These are phyloP conservation scores for Platismatia glauca DNA, from an alignment of 495 filamentous ascomycete genomes.

Conservation along the genomic window DNA sequence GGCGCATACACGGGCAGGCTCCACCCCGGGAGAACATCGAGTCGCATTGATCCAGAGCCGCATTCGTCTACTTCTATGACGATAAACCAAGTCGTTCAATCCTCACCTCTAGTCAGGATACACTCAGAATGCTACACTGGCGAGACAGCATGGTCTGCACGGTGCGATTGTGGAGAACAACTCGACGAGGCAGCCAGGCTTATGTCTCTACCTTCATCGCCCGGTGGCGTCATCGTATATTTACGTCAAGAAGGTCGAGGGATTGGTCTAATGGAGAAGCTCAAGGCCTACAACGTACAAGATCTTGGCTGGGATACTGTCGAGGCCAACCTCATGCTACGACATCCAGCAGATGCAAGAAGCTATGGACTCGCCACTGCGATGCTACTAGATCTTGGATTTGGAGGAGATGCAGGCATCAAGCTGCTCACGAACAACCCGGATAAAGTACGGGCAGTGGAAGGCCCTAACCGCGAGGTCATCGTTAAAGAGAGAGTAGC, in stretches of 20 bases:
- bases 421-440: slow-evolving; percentile 94
- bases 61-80: slow-evolving; percentile 15
- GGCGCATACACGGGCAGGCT: slow-evolving; percentile 86
- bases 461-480: slow-evolving; percentile 80
- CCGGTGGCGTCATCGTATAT: slow-evolving; percentile 88
- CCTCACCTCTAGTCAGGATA: slow-evolving; percentile 73
- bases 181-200: slow-evolving; percentile 90
- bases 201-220: slow-evolving; percentile 69
- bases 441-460: slow-evolving; percentile 90
- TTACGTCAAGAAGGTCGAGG: slow-evolving; percentile 92
- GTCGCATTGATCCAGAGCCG: slow-evolving; percentile 40
- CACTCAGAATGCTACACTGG: slow-evolving; percentile 99
- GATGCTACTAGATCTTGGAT: slow-evolving; percentile 78
- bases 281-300: slow-evolving; percentile 97
- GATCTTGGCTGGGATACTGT: slow-evolving; percentile 93
- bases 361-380: slow-evolving; percentile 93
- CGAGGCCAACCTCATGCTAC: slow-evolving; percentile 82
- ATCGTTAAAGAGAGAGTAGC: slow-evolving; percentile 81
- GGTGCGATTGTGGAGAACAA: slow-evolving; percentile 97
- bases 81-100: slow-evolving; percentile 12
- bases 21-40: slow-evolving; percentile 74
- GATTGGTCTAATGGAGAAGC: slow-evolving; percentile 87
- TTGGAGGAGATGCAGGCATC: slow-evolving; percentile 59
- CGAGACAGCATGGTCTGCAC: slow-evolving; percentile 94
- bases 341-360: slow-evolving; percentile 89